Evolutionary conservation across 225 moss, liverwort and hornwort species (phyloP).

Genomic region (Sphagnum contortum): DNA sequence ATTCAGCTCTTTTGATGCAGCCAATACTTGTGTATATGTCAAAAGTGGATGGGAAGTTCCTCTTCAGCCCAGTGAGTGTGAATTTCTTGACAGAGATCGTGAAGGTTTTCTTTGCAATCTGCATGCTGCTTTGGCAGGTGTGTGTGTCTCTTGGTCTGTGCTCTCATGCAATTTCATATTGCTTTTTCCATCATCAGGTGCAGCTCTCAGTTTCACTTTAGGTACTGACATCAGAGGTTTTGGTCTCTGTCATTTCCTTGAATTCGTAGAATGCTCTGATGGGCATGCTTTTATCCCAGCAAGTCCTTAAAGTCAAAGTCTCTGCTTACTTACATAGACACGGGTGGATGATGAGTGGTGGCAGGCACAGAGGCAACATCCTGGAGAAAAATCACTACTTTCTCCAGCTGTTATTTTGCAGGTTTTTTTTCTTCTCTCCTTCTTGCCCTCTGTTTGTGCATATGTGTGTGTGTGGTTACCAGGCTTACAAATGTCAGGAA

Average conservation of each 20-base stretch:
- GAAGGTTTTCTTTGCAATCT: slow-evolving; percentile 81
- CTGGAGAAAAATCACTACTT: slow-evolving; percentile 85
- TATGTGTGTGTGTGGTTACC: slow-evolving; percentile 2
- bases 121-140: slow-evolving; percentile 92
- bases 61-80: slow-evolving; percentile 95
- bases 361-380: slow-evolving; percentile 83
- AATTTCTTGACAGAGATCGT: slow-evolving; percentile 93
- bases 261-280: no score
- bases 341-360: background rate
- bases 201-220: no score
- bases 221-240: no score
- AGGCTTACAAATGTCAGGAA: background rate
- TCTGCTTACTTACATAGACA: no score
- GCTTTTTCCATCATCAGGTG: background rate
- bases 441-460: slow-evolving; percentile 1
- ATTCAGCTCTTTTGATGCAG: slow-evolving; percentile 23
- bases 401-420: slow-evolving; percentile 73
- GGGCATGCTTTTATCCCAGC: no score
- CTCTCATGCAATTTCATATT: slow-evolving; percentile 1
- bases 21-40: slow-evolving; percentile 96
- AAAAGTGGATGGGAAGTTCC: slow-evolving; percentile 97
- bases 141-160: slow-evolving; percentile 1
- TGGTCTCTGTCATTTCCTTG: no score
- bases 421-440: slow-evolving; percentile 26
- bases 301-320: no score